Base-by-base conservation (phyloP, 805 yeast genomes). In the Kluyveromyces siamensis region DNA sequence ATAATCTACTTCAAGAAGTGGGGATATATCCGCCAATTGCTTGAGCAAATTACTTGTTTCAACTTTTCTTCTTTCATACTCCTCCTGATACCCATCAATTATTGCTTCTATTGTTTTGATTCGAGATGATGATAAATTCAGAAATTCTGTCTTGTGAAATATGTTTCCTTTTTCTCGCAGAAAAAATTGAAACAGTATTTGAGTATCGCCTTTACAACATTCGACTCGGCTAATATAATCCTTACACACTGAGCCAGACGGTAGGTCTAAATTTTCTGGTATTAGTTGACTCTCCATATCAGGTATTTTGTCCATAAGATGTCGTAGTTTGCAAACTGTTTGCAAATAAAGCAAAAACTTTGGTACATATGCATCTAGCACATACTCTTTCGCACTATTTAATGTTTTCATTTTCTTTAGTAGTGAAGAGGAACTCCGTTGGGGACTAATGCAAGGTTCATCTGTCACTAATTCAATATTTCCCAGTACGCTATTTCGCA, bases 351-450 rank as follows among this genome's bases (percentile, higher is more conserved):
- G 52, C 18, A 55, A 18, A 6, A 69, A 46, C 45, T 60, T 55
- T 2, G 66, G 66, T 35, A 61, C 54, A 50, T 67, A 70, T 5
- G 57, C 60, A 10, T 54, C 58, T 48, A 66, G 52, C 6, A 71
- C 63, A 45, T 54, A 64, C 21, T 52, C 59, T 50, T 62, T 62
- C 4, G 69, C 69, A 3, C 62, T 54, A 7, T 53, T 52, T 25
- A 72, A 51, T 3, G 66, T 55, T 37, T 66, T 66, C 42, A 63
- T 61, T 45, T 66, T 57, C 41, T 60, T 66, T 35, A 71, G 57
- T 16, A 71, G 49, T 0, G 73, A 63, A 6, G 69, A 53, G 10
- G 62, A 66, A 35, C 66, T 65, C 40, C 60, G 63, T 6, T 69
- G 70, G 5, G 70, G 65, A 37, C 55, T 53, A 2, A 62, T 58